Conservation (phyloP, 2,329 filamentous ascomycete genomes). For the Penicillium sp. region DNA sequence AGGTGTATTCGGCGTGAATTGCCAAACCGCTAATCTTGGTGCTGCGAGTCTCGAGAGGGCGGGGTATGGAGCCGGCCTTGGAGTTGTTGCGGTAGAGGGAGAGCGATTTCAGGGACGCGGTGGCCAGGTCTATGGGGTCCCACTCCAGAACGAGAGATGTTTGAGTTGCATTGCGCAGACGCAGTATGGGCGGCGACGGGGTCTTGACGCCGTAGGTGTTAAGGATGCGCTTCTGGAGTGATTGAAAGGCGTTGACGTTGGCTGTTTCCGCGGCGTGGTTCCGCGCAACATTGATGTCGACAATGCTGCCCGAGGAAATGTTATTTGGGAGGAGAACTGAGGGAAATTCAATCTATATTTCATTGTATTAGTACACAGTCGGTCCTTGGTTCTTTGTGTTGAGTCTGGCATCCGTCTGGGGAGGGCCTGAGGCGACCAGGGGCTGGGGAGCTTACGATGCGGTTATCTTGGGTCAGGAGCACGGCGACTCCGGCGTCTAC, state of each 20-base stretch:
- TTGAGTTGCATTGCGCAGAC: constrained; percentile 95
- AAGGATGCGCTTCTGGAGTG: constrained; percentile 87
- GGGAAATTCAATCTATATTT: constrained; percentile 86
- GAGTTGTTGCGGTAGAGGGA: constrained; percentile 93
- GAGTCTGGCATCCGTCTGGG: neutral
- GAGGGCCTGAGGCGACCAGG: neutral
- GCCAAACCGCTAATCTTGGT: constrained; percentile 96
- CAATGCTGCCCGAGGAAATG: constrained; percentile 93
- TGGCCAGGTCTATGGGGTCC: constrained; percentile 92
- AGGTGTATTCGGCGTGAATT: constrained; percentile 94
- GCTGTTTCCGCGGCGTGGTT: constrained; percentile 76
- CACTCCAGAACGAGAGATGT: constrained; percentile 98
- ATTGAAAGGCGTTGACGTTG: constrained; percentile 72
- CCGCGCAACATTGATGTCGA: constrained; percentile 92
- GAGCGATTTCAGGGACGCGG: constrained; percentile 84
- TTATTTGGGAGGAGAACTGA: constrained; percentile 94
- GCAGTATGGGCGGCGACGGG: constrained; percentile 73
- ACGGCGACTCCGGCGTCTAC: constrained; percentile 98
- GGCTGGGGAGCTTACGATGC: constrained; percentile 65
- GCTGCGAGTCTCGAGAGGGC: constrained; percentile 80
- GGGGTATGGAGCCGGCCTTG: constrained; percentile 92
- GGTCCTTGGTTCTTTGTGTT: neutral
- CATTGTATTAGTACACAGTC: constrained; percentile 8
- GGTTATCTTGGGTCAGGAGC: constrained; percentile 92
- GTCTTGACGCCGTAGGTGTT: constrained; percentile 78